Evolutionary conservation across 768 basidiomycete species (phyloP).

Genomic region (Albatrellus ellisii): DNA sequence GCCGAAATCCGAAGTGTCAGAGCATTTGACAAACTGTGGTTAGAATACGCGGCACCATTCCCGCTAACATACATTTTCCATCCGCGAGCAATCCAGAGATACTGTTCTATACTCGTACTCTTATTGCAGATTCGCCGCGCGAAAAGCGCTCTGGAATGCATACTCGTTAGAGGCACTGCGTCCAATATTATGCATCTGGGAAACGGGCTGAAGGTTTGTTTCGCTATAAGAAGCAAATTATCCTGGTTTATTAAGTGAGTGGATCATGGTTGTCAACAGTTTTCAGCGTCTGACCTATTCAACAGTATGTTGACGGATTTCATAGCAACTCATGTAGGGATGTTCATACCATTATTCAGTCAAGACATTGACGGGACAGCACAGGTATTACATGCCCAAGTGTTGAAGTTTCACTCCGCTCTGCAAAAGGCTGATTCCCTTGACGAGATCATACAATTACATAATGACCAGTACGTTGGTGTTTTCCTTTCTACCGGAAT

Average conservation of each 20-base stretch:
- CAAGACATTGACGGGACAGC: too few species aligned
- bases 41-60: constrained; percentile 78
- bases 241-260: constrained; percentile 82
- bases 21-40: constrained; percentile 47
- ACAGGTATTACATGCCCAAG: constrained; percentile 58
- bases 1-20: constrained; percentile 42
- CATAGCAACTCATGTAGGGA: constrained; percentile 50
- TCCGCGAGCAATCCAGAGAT: constrained; percentile 38
- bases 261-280: not conserved
- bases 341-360: too few species aligned
- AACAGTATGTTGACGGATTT: constrained; percentile 54
- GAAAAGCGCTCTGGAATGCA: constrained; percentile 56
- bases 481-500: not conserved
- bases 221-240: constrained; percentile 61
- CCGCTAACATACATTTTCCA: constrained; percentile 71
- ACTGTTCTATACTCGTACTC: constrained; percentile 58
- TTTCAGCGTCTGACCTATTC: not conserved
- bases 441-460: constrained; percentile 62
- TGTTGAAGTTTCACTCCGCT: constrained; percentile 42
- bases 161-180: constrained; percentile 44
- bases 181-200: constrained; percentile 21
- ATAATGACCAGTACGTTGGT: constrained; percentile 51
- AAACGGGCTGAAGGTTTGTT: constrained; percentile 53
- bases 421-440: constrained; percentile 45
- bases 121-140: constrained; percentile 63